Percentiles rank a stretch among this genome's conserved stretches.
Evolutionary conservation across 106 monocot species (phyloP).

Genomic region (Dendrobium huoshanense): DNA sequence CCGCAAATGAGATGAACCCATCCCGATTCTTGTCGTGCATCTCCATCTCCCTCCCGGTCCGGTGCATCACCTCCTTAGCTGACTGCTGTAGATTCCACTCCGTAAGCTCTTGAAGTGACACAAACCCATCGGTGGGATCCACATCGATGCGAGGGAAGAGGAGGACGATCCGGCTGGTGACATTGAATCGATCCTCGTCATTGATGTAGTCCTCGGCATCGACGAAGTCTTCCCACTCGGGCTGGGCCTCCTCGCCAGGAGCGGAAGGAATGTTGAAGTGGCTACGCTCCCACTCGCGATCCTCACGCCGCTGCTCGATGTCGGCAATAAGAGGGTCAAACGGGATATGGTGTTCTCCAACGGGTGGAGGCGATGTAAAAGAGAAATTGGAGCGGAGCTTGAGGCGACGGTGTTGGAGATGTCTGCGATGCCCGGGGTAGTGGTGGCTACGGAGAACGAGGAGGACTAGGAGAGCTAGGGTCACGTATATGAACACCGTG

Average conservation of each 20-base stretch:
- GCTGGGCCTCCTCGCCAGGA: constrained; percentile 58
- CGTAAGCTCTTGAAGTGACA: constrained; percentile 51
- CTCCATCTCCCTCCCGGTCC: constrained; percentile 69
- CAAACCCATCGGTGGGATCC: constrained; percentile 50
- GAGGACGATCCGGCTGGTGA: constrained; percentile 47
- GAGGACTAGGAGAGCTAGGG: constrained; percentile 36
- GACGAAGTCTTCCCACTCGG: constrained; percentile 90
- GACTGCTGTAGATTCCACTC: constrained; percentile 75
- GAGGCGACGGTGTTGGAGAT: constrained; percentile 40
- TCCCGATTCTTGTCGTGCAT: constrained; percentile 78
- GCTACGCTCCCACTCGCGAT: constrained; percentile 62
- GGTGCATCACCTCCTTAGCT: constrained; percentile 53
- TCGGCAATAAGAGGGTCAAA: constrained; percentile 80
- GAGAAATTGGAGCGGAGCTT: constrained; percentile 33
- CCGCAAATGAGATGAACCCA: constrained; percentile 59
- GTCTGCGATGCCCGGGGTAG: constrained; percentile 18
- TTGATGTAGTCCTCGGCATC: constrained; percentile 88
- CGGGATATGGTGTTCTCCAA: constrained; percentile 18
- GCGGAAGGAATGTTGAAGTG: constrained; percentile 41
- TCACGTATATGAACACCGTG: constrained; percentile 28
- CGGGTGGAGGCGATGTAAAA: constrained; percentile 5
- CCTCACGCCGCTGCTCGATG: constrained; percentile 60
- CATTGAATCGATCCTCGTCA: constrained; percentile 75
- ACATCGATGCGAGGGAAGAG: constrained; percentile 82
- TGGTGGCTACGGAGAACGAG: constrained; percentile 22